Evolutionary conservation across 2,329 filamentous ascomycete genomes (phyloP).

Genomic region (Cadophora sp.): DNA sequence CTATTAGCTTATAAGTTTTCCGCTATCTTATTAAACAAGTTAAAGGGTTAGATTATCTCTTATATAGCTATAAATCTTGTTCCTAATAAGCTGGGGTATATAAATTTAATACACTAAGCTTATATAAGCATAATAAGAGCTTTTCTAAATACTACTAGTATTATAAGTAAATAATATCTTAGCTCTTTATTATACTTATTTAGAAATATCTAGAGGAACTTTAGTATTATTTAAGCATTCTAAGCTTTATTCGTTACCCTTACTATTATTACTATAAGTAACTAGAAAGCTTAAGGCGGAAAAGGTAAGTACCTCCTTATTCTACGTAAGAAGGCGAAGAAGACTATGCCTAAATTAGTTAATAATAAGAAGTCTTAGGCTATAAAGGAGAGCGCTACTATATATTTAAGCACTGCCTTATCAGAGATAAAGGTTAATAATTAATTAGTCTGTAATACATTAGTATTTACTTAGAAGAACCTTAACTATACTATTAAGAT

Average conservation of each 20-base stretch:
- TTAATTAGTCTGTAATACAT: conserved; percentile 65
- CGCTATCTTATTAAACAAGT: conserved; percentile 73
- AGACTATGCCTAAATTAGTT: conserved; percentile 40
- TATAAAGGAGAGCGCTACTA: conserved; percentile 24
- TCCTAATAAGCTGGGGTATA: conserved; percentile 57
- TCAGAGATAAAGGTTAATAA: conserved; percentile 45
- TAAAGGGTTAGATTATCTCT: conserved; percentile 60
- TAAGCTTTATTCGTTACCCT: conserved; percentile 64
- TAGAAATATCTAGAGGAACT: conserved; percentile 63
- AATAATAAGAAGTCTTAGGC: conserved; percentile 56
- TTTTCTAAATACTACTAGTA: conserved; percentile 52
- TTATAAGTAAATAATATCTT: conserved; percentile 65
- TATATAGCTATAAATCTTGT: conserved; percentile 58
- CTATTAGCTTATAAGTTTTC: conserved; percentile 76
- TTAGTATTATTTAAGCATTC: conserved; percentile 67
- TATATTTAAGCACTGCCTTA: conserved; percentile 16
- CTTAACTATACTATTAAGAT: conserved; percentile 72
- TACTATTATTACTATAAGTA: conserved; percentile 62
- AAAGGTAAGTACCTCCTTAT: conserved; percentile 64
- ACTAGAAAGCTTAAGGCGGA: conserved; percentile 62
- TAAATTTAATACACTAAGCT: conserved; percentile 51
- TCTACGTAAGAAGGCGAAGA: conserved; percentile 62
- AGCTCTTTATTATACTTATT: conserved; percentile 59
- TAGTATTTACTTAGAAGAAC: conserved; percentile 77
- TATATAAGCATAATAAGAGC: conserved; percentile 67